These are phyloP conservation scores for Senna siamea DNA, from an alignment of 306 rosid species.

Conservation along the genomic window DNA sequence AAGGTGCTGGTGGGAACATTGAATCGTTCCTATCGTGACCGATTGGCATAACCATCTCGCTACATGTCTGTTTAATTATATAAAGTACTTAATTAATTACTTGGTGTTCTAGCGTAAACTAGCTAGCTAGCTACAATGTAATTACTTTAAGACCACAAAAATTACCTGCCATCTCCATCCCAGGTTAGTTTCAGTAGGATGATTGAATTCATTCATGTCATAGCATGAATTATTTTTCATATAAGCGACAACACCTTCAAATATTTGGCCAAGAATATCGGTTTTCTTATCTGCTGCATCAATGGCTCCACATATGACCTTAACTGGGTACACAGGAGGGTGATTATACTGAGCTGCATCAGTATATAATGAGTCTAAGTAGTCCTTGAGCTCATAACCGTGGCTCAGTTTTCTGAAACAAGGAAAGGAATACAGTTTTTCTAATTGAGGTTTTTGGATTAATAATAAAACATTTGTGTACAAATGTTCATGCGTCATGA, in stretches of 20 bases:
- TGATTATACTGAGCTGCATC: slow-evolving; percentile 31
- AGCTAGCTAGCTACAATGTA: too few relatives aligned
- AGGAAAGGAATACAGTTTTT: background rate
- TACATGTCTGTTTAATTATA: background rate
- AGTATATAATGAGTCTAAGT: background rate
- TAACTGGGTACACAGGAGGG: slow-evolving; percentile 12
- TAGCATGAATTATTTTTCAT: slow-evolving; percentile 5
- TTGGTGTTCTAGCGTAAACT: too few relatives aligned
- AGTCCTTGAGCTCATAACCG: slow-evolving; percentile 23
- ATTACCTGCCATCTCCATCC: slow-evolving; percentile 36
- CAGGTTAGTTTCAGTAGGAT: slow-evolving; percentile 8
- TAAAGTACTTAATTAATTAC: background rate
- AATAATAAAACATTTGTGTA: background rate
- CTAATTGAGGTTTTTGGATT: background rate
- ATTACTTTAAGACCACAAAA: background rate
- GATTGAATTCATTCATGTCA: background rate
- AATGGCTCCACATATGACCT: slow-evolving; percentile 19
- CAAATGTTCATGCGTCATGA: background rate
- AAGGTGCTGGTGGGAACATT: slow-evolving; percentile 46
- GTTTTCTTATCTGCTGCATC: slow-evolving; percentile 28
- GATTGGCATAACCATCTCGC: background rate
- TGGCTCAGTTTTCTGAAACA: background rate
- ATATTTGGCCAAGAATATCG: slow-evolving; percentile 2
- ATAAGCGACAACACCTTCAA: slow-evolving; percentile 20
- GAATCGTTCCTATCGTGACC: slow-evolving; percentile 26